Evolutionary conservation across 2,329 filamentous ascomycete species (phyloP), one percentile per base, ranked within the genome.

Genomic region (Colletotrichum aenigma): DNA sequence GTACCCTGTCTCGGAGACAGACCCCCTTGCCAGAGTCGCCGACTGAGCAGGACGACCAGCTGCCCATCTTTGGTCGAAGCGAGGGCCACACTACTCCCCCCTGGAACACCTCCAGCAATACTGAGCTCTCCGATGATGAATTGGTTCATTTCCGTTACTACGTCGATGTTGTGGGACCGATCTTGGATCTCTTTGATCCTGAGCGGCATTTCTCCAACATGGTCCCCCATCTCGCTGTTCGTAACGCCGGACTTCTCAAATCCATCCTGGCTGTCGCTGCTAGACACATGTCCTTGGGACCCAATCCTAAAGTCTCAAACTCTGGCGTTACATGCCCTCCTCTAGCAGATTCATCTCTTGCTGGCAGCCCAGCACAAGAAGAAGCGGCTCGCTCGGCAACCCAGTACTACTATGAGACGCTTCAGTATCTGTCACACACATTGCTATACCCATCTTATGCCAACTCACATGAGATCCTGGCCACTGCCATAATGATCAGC

Each of bases 331-430:
- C 30, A 56, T 26, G 28, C 36, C 64, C 52, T n/a, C 32, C 69
- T 12, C 43, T 61, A 18, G 32, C 69, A 13, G 61, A 71, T 6
- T 66, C 69, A 48, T 26, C 32, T 4, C 30, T 15, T 26, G 32
- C 28, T 8, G 61, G 4, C 13, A 52, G 43, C 24, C n/a, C 10
- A 3, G 24, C 61, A 34, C 32, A 60, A n/a, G 30, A 28, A n/a
- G 72, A 75, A 9, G 52, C 68, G 10, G 55, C 67, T 30, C 66
- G 86, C 78, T 76, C 83, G 76, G 82, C 86, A 43, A 81, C 86
- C 60, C 89, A 88, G 75, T 92, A 91, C 77, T 93, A 93, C 79
- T 89, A 91, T 78, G 90, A 92, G 78, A 91, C 90, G 0, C 83
- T 93, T 1, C 88, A 90, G 61, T 93, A 92, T 78, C 82, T 92